These are phyloP conservation scores for Mycena kentingensis DNA, from an alignment of 768 basidiomycete species.

Conservation along the genomic window DNA sequence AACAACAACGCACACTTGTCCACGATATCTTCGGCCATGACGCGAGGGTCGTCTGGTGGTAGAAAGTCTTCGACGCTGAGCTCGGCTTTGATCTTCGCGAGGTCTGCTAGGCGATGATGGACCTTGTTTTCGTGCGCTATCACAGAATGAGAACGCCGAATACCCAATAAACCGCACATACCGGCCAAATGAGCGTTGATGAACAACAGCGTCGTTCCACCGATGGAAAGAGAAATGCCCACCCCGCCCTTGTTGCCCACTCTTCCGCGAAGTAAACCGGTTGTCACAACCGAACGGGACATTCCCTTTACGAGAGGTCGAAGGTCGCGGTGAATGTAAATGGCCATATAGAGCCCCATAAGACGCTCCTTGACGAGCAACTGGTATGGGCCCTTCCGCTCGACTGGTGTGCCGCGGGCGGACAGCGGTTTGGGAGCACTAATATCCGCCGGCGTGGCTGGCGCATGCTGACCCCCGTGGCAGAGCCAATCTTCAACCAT, in stretches of 20 bases:
- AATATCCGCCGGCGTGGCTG: conserved; percentile 46
- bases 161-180: conserved; percentile 26
- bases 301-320: conserved; percentile 64
- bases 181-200: conserved; percentile 91
- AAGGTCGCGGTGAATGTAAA: conserved; percentile 77
- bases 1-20: neutral
- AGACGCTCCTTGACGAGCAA: conserved; percentile 82
- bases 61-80: conserved; percentile 81
- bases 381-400: conserved; percentile 75
- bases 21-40: conserved; percentile 67
- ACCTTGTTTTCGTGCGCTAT: conserved; percentile 77
- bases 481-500: conserved; percentile 77
- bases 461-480: conserved; percentile 38
- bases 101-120: conserved; percentile 79
- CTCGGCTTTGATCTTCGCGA: conserved; percentile 89
- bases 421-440: conserved; percentile 45
- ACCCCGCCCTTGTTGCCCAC: conserved; percentile 94
- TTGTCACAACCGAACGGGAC: conserved; percentile 81
- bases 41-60: conserved; percentile 59
- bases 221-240: conserved; percentile 84
- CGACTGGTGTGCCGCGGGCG: conserved; percentile 43
- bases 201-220: conserved; percentile 76
- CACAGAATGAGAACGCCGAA: neutral
- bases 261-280: conserved; percentile 87
- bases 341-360: conserved; percentile 83